Percentiles rank a stretch among this genome's conserved stretches.
Conservation (phyloP, 2,329 filamentous ascomycete genomes). For the Fusarium napiforme region DNA sequence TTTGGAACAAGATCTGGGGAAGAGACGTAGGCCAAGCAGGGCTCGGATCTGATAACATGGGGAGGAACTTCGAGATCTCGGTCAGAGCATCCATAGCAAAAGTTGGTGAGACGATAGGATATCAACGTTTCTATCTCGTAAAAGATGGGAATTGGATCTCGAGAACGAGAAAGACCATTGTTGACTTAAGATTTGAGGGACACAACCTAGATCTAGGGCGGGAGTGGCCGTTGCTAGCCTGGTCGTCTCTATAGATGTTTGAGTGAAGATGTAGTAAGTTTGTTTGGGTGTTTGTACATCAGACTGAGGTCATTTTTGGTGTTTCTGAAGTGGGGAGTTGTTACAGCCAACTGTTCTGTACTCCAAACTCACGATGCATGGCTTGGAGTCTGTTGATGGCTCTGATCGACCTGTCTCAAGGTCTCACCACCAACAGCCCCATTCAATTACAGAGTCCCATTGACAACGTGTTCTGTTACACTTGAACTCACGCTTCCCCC, state of each 20-base stretch:
- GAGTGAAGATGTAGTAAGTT: not conserved
- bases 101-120: not conserved
- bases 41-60: not conserved
- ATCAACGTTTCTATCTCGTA: constrained; percentile 5
- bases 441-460: not conserved
- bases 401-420: not conserved
- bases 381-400: not conserved
- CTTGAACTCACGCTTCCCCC: not conserved
- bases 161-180: not conserved
- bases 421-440: not conserved
- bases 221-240: constrained; percentile 33
- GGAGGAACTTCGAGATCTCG: not conserved
- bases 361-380: not conserved
- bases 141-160: constrained; percentile 7
- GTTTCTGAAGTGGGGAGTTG: not conserved
- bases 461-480: constrained; percentile 6
- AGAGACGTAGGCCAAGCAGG: not conserved
- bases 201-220: constrained; percentile 3
- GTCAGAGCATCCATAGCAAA: not conserved
- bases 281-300: not conserved
- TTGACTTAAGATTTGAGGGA: not conserved
- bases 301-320: not conserved
- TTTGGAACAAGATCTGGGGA: constrained; percentile 6
- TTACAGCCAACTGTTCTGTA: not conserved
- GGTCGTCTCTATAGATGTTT: not conserved